Base-by-base conservation (phyloP, 2,329 filamentous ascomycete genomes). In the Penicillium sp. region DNA sequence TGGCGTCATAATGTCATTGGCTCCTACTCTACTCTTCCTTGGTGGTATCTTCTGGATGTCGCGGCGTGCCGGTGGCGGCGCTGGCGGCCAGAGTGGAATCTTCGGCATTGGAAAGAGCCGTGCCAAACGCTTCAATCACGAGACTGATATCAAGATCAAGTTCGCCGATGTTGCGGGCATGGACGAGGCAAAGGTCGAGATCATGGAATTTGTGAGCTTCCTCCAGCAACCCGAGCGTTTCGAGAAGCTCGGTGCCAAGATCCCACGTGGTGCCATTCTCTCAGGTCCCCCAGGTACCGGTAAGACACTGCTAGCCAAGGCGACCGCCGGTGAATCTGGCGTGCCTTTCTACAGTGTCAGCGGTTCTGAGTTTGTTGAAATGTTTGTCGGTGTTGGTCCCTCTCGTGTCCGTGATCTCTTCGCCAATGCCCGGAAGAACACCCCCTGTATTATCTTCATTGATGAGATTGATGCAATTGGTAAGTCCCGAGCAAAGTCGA, bases 161-260 rank as follows among this genome's bases (percentile, higher is more conserved):
- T 99, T 99, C 72, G 81, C 90, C 43, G 94, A 99, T 71, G 94
- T 99, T 40, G 94, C 94, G 39, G 94, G 94, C 63, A 93, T 97
- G 86, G 94, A 99, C 71, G 94, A 99, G 76, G 94, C 94, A 53
- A 99, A 99, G 81, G 81, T 86, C 53, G 94, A 99, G 76, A 99
- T 99, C 64, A 97, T 97, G 91, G 94, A 99, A 75, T 99, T 99
- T 67, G 94, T 99, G 63, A 92, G 89, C 71, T 99, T 99, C 80
- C 77, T 99, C 59, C 93, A 97, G 79, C 89, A 94, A 67, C 94
- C 94, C 0, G 89, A 91, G 66, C 87, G 89, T 61, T 99, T 96
- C 76, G 87, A 96, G 77, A 90, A 89, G 73, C 84, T 99, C 16
- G 94, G 94, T 66, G 94, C 94, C 59, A 99, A 99, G 80, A 99